Base-by-base conservation (phyloP, 768 basidiomycete genomes). In the Boletus eberwhitei region DNA sequence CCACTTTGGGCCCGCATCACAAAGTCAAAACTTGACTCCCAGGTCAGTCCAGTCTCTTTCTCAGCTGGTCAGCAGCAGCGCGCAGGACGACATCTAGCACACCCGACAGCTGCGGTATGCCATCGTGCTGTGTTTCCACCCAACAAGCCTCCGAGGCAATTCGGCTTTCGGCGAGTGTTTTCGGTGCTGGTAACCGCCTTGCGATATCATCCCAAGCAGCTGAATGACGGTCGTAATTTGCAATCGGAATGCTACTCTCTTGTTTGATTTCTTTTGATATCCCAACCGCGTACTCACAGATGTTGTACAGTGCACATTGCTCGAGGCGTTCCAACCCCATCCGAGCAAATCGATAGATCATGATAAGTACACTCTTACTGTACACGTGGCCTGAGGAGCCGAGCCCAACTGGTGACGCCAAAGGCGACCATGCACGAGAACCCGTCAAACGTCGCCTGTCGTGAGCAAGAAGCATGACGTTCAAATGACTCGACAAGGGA, bases 221-320 rank as follows among this genome's bases (percentile, higher is more conserved):
- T 59, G 60, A 59, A 59, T 68, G 66, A 64, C 47, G 48, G 64
- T 59, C 36, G 55, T 66, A 56, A 67, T 66, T 67, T 67, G 66
- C 66, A 67, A 67, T 59, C 69, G 60, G 66, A 62, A 43, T 32
- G 37, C 34, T 52, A 2, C 2, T 49, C 22, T 39, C 14, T 55
- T 19, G 6, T 45, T 32, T 43, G n/a, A 29, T 38, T 29, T 51
- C 19, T 52, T 35, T 53, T 22, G 22, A 38, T 13, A 14, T 38
- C 13, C 32, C 24, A 29, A 45, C 24, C n/a, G 2, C 21, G 3
- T 22, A 19, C 58, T 59, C 40, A 50, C 29, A 16, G n/a, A 26
- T 6, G 8, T 5, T 26, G 13, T n/a, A n/a, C 24, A 48, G 35
- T n/a, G 22, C 16, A n/a, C 35, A n/a, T 24, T n/a, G 3, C n/a